A percentile compares a stretch with the other conserved stretches of the same genome.
These are phyloP conservation scores for Nakataea oryzae DNA, from an alignment of 2,329 filamentous ascomycete species.

Conservation along the genomic window DNA sequence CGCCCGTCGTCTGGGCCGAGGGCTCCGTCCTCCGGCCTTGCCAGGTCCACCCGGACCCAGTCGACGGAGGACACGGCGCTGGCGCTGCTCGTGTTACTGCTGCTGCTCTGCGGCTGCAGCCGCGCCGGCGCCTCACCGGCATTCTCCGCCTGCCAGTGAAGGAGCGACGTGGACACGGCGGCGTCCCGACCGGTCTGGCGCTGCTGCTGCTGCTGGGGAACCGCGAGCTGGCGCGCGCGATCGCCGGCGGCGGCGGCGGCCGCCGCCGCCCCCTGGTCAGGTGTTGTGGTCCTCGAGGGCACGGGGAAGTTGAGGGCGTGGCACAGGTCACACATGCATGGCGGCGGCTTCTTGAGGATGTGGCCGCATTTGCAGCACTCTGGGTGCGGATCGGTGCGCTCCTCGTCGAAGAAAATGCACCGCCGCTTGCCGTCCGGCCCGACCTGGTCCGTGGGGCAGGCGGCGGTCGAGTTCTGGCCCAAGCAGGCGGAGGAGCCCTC, in stretches of 20 bases:
- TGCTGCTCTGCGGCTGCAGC: background rate
- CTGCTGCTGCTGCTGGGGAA: too few species aligned
- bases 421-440: background rate
- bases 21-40: background rate
- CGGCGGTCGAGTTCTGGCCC: too few species aligned
- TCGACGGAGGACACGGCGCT: background rate
- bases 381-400: background rate
- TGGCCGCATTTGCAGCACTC: conserved; percentile 1
- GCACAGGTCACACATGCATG: conserved; percentile 1
- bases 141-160: too few species aligned
- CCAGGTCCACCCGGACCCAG: background rate
- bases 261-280: background rate
- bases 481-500: background rate
- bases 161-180: too few species aligned
- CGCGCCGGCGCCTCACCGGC: too few species aligned
- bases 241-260: background rate
- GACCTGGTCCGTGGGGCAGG: background rate
- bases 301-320: background rate
- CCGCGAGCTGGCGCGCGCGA: too few species aligned
- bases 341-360: background rate
- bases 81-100: background rate
- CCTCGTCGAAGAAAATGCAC: background rate
- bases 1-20: too few species aligned
- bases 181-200: too few species aligned
- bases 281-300: background rate